Base-by-base conservation (phyloP, 176 grass and related monocot species). In the Musa schizocarpa region DNA sequence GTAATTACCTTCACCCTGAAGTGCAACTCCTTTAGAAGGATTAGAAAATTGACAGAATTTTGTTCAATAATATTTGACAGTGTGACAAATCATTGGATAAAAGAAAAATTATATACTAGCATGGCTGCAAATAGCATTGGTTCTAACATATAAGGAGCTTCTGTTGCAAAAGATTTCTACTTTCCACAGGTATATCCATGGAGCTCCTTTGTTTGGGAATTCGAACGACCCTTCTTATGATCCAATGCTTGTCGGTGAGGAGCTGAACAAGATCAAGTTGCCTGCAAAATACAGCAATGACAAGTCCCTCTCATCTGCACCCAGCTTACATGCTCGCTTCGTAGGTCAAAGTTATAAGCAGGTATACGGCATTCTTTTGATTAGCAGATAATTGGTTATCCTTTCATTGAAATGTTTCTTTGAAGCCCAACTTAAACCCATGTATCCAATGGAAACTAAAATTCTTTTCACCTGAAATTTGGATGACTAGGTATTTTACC, bases 341-440 rank as follows among this genome's bases (percentile, higher is more conserved):
- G 48, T 89, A 0, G 90, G 90, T 68, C 95, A 98, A 87, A 78
- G 90, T 14, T 98, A 98, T 82, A 98, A 98, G 71, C 95, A 98
- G 95, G 95, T 98, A 83, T n/a, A 13, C 16, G 9, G 13, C 29
- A 62, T 16, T 29, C 22, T 13, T 27, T 66, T 66, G 7, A 11
- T 66, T 2, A 13, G 23, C 6, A 26, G 11, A 29, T 29, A 29
- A 29, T 29, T 29, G 29, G 2, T 29, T 29, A 43, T 43, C 4
- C 34, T 5, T 43, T 43, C 34, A 43, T 6, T 6, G 34, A 43
- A 43, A 43, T 43, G 34, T 43, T 43, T 43, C 34, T 43, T 43
- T 43, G 34, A 43, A 43, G 34, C 34, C 34, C 34, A 43, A 43
- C 3, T 6, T 43, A 43, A 43, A 34, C 29, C 29, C 3, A 34